Conservation (phyloP, 2,329 filamentous ascomycete genomes). For the Exutisphaerella laricina region DNA sequence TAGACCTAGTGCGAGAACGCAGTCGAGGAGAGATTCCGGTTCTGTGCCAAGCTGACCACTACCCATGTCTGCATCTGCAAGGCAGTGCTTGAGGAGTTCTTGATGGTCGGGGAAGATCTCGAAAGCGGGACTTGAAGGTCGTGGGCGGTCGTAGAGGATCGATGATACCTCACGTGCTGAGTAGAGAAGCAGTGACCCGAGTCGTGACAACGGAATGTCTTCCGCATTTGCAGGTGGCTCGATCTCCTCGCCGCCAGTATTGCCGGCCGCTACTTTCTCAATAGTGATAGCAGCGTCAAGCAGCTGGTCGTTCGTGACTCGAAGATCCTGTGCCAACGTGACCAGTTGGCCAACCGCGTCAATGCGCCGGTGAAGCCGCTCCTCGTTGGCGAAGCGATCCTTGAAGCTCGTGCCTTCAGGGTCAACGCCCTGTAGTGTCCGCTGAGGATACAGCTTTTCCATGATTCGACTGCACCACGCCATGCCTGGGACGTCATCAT, state of each 20-base stretch:
- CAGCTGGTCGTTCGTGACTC: slow-evolving; percentile 45
- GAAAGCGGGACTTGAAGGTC: slow-evolving; percentile 30
- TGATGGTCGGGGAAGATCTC: slow-evolving; percentile 51
- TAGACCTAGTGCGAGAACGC: slow-evolving; percentile 48
- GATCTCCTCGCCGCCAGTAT: slow-evolving; percentile 43
- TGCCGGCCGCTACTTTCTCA: slow-evolving; percentile 36
- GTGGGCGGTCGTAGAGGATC: slow-evolving; percentile 43
- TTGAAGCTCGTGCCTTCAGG: slow-evolving; percentile 57
- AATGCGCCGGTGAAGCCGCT: slow-evolving; percentile 56
- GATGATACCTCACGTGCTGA: slow-evolving; percentile 48
- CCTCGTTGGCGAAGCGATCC: slow-evolving; percentile 59
- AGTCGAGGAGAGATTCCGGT: slow-evolving; percentile 51
- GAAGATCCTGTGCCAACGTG: slow-evolving; percentile 57
- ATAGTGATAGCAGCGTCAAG: slow-evolving; percentile 38
- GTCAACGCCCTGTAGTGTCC: slow-evolving; percentile 42
- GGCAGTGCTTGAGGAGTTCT: slow-evolving; percentile 47
- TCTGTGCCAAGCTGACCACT: slow-evolving; percentile 40
- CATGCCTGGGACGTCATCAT: slow-evolving; percentile 45
- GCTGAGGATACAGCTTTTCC: slow-evolving; percentile 62
- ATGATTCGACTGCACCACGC: slow-evolving; percentile 54
- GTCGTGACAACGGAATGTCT: slow-evolving; percentile 52
- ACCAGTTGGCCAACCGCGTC: slow-evolving; percentile 67
- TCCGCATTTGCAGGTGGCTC: slow-evolving; percentile 48
- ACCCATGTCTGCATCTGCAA: slow-evolving; percentile 35
- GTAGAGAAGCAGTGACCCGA: slow-evolving; percentile 51